phyloP scores from a whole-genome alignment of 345 rosid species.

The Gossypium herbaceum region DNA sequence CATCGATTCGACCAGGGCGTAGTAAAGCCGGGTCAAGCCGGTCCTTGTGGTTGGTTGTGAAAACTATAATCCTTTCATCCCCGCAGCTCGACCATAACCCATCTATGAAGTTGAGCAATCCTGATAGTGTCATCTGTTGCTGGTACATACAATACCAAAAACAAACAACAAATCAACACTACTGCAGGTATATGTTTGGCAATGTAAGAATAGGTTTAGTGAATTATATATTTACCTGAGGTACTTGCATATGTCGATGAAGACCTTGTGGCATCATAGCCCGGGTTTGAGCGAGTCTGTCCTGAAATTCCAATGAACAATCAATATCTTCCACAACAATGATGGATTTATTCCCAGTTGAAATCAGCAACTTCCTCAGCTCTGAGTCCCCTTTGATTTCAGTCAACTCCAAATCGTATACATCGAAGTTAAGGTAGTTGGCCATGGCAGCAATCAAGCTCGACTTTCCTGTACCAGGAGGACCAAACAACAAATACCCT shows the following conservation, averaged over 20 bases:
- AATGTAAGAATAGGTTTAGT: background rate
- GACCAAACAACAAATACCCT: conserved; percentile 29
- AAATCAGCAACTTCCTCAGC: conserved; percentile 22
- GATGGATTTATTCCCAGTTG: conserved; percentile 28
- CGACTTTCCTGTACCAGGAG: conserved; percentile 31
- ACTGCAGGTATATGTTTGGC: too few relatives aligned
- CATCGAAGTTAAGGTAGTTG: conserved; percentile 23
- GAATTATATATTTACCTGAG: conserved; percentile 4
- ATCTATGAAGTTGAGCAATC: conserved; percentile 29
- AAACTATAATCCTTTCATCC: conserved; percentile 33
- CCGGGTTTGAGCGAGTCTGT: conserved; percentile 2
- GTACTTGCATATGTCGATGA: background rate
- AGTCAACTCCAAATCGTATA: conserved; percentile 32
- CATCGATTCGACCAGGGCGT: conserved; percentile 25
- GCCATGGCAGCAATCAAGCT: conserved; percentile 36
- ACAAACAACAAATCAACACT: too few relatives aligned
- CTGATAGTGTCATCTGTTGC: conserved; percentile 23
- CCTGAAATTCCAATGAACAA: conserved; percentile 27
- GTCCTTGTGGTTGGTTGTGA: conserved; percentile 32
- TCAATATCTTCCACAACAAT: conserved; percentile 36
- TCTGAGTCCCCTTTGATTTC: conserved; percentile 18
- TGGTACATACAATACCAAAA: too few relatives aligned
- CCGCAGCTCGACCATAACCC: conserved; percentile 38
- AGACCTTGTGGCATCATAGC: background rate
- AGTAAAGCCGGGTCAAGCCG: conserved; percentile 28